These are phyloP conservation scores for Ophiostoma populinum DNA, from an alignment of 2,329 filamentous ascomycete species.

Conservation along the genomic window DNA sequence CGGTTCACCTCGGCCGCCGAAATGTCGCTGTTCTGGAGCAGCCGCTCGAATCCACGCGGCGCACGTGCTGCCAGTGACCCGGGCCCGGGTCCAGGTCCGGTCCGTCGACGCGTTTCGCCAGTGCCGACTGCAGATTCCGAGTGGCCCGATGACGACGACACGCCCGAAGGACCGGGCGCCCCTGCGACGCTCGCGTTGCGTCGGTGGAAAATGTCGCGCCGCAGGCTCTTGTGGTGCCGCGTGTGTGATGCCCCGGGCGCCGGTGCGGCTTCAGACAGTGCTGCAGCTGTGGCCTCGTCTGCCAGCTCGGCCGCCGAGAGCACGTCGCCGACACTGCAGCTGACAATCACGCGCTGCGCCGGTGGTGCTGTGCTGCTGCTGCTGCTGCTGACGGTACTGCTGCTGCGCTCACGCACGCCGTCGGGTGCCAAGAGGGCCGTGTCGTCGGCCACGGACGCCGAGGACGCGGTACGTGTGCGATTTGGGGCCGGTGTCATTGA, in stretches of 20 bases:
- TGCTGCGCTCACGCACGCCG: too few relatives aligned
- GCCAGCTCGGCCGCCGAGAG: constrained; percentile 53
- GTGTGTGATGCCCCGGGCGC: not conserved
- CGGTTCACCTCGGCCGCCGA: constrained; percentile 66
- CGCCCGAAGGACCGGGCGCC: not conserved
- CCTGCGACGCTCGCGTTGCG: not conserved
- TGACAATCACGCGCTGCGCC: constrained; percentile 57
- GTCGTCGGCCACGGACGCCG: too few relatives aligned
- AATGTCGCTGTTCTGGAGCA: constrained; percentile 65
- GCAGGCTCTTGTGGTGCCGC: not conserved
- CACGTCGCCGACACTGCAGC: constrained; percentile 74
- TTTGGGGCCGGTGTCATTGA: constrained; percentile 14
- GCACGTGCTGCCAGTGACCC: constrained; percentile 25
- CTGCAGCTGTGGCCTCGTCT: constrained; percentile 23
- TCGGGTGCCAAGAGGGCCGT: too few relatives aligned
- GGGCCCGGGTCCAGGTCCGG: not conserved
- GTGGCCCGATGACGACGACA: too few relatives aligned
- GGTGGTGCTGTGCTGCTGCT: constrained; percentile 15
- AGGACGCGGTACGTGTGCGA: too few relatives aligned
- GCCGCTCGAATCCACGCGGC: constrained; percentile 73
- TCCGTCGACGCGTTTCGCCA: too few relatives aligned
- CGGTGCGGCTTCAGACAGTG: not conserved
- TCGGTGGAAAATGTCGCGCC: constrained; percentile 2
- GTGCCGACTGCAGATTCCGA: too few relatives aligned
- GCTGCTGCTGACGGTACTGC: not conserved